Evolutionary conservation across 805 yeast genomes (phyloP), one percentile per base, ranked within the genome.

Genomic region (Lachancea dasiensis): DNA sequence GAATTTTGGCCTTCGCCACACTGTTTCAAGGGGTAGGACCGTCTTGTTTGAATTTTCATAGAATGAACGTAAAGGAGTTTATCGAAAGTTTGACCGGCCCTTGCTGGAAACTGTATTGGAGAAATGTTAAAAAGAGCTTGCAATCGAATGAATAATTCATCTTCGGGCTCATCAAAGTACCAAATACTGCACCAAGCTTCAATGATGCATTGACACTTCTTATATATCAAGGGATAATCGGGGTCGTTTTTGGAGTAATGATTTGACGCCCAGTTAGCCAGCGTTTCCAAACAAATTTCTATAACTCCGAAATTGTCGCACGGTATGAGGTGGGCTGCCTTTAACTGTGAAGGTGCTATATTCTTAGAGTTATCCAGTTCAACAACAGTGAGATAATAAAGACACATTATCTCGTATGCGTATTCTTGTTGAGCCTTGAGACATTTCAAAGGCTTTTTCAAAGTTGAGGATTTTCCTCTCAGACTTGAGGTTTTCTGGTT

Each of bases 391-490:
- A 56, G 40, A 40, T 49, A 57, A 43, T 58, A 59, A 5, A 56
- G 44, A 7, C 57, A 51, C 21, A 59, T 39, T 5, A 59, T 54
- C 33, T 58, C 60, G 23, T 46, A 52, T 3, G 59, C 47, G 5
- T 48, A 27, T 24, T 54, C 58, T 31, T 48, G 54, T n/a, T 20
- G 41, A 10, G 34, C 20, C 8, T 19, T 6, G n/a, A 35, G 16
- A 4, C 28, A 4, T 23, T 20, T 31, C 6, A 19, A 11, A 6
- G 14, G 9, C n/a, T 20, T 9, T 19, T 20, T 20, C 10, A 6
- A 4, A 17, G 18, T 11, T 17, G n/a, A 16, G 13, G 14, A 20
- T 19, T 20, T 20, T 5, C 21, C 13, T n/a, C 13, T 18, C 15
- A 17, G 16, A 15, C 15, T 4, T 11, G 8, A 6, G 11, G 20